These are phyloP conservation scores for Cytospora leucostoma DNA, from an alignment of 2,329 filamentous ascomycete genomes.

Conservation along the genomic window DNA sequence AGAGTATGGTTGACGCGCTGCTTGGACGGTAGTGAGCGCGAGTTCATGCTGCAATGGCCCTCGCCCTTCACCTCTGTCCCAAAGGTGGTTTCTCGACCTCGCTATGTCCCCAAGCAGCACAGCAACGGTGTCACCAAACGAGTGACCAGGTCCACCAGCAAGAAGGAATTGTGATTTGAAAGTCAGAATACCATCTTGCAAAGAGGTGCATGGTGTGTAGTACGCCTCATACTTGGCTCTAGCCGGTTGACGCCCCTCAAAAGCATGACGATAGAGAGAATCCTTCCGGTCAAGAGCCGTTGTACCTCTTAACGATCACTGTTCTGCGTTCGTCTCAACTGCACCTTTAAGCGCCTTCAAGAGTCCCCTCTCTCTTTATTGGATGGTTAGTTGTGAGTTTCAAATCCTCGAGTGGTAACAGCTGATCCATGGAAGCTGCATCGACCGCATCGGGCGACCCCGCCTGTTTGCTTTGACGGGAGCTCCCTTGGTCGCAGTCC, in stretches of 20 bases:
- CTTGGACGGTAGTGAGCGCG: conserved; percentile 69
- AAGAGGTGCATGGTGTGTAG: not conserved
- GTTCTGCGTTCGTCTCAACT: not conserved
- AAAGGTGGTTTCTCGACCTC: conserved; percentile 42
- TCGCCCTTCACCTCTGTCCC: conserved; percentile 57
- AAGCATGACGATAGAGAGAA: not conserved
- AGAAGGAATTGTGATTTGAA: conserved; percentile 17
- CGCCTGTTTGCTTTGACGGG: conserved; percentile 16
- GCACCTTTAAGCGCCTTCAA: not conserved
- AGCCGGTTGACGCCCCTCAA: not conserved
- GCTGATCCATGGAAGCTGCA: not conserved
- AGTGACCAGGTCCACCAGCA: conserved; percentile 19
- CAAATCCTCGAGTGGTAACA: not conserved
- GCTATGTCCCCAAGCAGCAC: not conserved
- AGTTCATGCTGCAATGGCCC: conserved; percentile 72
- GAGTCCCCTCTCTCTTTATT: not conserved
- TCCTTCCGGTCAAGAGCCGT: not conserved
- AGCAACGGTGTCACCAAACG: conserved; percentile 11
- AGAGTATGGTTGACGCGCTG: conserved; percentile 79
- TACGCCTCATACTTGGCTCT: not conserved
- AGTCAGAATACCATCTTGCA: not conserved
- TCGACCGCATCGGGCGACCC: not conserved
- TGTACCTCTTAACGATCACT: not conserved
- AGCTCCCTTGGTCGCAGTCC: conserved; percentile 15
- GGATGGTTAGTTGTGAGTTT: not conserved